These are phyloP conservation scores for Tricholoma furcatifolium DNA, from an alignment of 768 basidiomycete species.

Conservation along the genomic window DNA sequence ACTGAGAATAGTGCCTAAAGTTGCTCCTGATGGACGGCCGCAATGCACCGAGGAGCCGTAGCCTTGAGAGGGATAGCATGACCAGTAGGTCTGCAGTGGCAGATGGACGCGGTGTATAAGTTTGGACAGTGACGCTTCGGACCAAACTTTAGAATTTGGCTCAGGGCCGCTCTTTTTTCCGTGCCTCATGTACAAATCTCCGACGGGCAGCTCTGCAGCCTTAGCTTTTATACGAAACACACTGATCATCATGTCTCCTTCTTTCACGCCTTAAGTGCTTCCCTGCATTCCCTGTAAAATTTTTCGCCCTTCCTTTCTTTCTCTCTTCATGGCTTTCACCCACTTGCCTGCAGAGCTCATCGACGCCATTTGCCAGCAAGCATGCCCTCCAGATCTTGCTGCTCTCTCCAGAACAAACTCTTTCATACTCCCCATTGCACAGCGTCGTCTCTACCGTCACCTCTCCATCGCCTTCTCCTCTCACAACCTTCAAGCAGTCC, in stretches of 20 bases:
- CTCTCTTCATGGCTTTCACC: constrained; percentile 38
- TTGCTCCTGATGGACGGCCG: constrained; percentile 7
- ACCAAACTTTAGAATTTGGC: constrained; percentile 9
- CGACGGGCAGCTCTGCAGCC: constrained; percentile 4
- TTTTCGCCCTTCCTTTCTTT: constrained; percentile 24
- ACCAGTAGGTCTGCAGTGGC: not conserved
- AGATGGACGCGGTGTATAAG: constrained; percentile 5
- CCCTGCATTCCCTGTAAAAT: constrained; percentile 21
- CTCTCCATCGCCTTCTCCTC: constrained; percentile 44
- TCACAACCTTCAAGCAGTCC: constrained; percentile 47
- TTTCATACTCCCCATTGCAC: constrained; percentile 46
- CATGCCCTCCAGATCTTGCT: constrained; percentile 38
- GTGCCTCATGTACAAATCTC: constrained; percentile 21
- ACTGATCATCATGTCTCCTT: constrained; percentile 25
- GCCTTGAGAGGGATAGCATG: constrained; percentile 16
- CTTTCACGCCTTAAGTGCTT: constrained; percentile 10
- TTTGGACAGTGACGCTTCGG: constrained; percentile 1
- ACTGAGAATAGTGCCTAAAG: constrained; percentile 19
- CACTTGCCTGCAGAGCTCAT: constrained; percentile 63
- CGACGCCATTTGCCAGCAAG: constrained; percentile 43
- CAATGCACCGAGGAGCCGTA: constrained; percentile 6
- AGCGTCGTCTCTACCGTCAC: constrained; percentile 62
- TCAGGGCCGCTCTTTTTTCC: constrained; percentile 16
- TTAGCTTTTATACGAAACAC: constrained; percentile 21
- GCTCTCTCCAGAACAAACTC: constrained; percentile 45